Conservation (phyloP, 441 rosid species). For the Capsella rubella region DNA sequence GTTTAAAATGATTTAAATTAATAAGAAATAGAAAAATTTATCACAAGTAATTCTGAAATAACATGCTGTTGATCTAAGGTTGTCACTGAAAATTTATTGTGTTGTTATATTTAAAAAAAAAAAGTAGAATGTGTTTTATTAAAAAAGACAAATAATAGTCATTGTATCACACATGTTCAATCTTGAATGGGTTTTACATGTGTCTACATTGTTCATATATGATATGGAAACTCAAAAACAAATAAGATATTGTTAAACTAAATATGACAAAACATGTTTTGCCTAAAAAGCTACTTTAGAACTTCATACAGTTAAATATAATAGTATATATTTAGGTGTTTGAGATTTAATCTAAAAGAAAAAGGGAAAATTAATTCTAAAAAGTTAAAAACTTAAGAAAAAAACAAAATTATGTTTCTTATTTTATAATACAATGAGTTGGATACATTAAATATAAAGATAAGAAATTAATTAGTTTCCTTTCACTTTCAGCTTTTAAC, state of each 20-base stretch:
- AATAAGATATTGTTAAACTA: not conserved
- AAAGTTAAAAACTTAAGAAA: not conserved
- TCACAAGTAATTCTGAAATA: not conserved
- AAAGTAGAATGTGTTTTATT: not conserved
- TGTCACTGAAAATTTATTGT: not conserved
- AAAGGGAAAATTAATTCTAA: not conserved
- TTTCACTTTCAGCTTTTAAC: not conserved
- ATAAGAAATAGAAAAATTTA: not conserved
- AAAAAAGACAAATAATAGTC: not conserved
- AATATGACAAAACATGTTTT: not conserved
- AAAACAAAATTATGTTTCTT: not conserved
- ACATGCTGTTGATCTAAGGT: not conserved
- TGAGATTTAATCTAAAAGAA: not conserved
- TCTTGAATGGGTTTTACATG: not conserved
- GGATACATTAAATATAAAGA: constrained; percentile 1
- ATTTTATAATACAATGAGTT: not conserved
- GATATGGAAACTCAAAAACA: not conserved
- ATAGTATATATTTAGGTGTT: not conserved
- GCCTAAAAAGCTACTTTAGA: not conserved
- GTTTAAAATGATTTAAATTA: not conserved
- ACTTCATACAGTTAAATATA: not conserved
- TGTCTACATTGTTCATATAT: not conserved
- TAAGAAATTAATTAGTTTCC: not conserved
- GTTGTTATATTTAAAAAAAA: not conserved
- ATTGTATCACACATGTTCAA: not conserved